These are phyloP conservation scores for Chalciporus piperatus DNA, from an alignment of 768 basidiomycete species.

Conservation along the genomic window DNA sequence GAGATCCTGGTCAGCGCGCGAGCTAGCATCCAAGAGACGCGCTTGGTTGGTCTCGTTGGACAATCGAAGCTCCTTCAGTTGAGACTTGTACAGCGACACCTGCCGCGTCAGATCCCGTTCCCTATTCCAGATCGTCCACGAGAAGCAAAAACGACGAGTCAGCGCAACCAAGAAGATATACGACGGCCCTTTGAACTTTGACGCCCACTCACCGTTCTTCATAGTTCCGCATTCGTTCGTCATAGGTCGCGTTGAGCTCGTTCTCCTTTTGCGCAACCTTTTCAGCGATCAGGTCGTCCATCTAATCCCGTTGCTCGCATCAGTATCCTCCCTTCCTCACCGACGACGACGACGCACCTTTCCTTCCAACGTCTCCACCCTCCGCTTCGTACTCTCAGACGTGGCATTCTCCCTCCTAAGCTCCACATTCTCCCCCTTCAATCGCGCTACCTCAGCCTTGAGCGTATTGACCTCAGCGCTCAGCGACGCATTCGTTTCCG, in stretches of 20 bases:
- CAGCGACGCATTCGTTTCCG: constrained; percentile 29
- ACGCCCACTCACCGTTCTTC: constrained; percentile 73
- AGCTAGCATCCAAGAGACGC: constrained; percentile 85
- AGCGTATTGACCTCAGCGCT: constrained; percentile 71
- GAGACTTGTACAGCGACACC: constrained; percentile 80
- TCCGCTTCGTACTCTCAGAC: constrained; percentile 71
- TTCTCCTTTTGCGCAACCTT: constrained; percentile 92
- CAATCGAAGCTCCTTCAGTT: constrained; percentile 84
- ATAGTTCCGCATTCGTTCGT: constrained; percentile 93
- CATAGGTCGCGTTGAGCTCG: constrained; percentile 94
- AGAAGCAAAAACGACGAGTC: background rate
- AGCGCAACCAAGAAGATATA: too few relatives aligned
- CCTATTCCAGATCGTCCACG: constrained; percentile 37
- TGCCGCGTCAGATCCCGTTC: constrained; percentile 95
- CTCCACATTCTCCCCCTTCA: constrained; percentile 81
- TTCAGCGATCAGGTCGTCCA: constrained; percentile 92
- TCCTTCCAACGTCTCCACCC: constrained; percentile 76
- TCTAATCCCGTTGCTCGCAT: constrained; percentile 47
- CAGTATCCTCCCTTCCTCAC: constrained; percentile 1
- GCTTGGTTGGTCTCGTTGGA: constrained; percentile 94
- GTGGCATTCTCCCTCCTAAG: constrained; percentile 68
- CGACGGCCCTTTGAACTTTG: too few relatives aligned
- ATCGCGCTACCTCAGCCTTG: constrained; percentile 66
- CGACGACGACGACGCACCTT: constrained; percentile 51
- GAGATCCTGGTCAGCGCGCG: constrained; percentile 93